Evolutionary conservation across 2,329 filamentous ascomycete species (phyloP).

Genomic region (Pseudogymnoascus sp.): DNA sequence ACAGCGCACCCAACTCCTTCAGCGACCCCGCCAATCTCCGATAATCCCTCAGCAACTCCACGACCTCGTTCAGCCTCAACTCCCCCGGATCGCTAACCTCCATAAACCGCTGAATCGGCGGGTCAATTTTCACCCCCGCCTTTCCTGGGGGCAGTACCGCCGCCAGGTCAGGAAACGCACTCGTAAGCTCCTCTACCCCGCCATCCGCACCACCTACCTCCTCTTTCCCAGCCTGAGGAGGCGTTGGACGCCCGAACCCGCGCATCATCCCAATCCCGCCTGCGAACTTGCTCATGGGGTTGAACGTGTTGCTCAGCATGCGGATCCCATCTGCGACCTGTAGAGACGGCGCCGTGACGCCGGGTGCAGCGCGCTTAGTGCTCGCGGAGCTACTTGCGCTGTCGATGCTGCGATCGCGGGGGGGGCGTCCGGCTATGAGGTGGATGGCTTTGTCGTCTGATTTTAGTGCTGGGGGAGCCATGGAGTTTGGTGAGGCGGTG

Average conservation of each 20-base stretch:
- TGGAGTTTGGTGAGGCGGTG: constrained; percentile 38
- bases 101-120: constrained; percentile 65
- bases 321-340: constrained; percentile 67
- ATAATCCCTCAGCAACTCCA: constrained; percentile 65
- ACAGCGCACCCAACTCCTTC: constrained; percentile 53
- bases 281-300: constrained; percentile 71
- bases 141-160: constrained; percentile 38
- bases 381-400: constrained; percentile 56
- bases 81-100: constrained; percentile 62
- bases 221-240: constrained; percentile 33
- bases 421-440: constrained; percentile 56
- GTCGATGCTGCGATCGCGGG: constrained; percentile 67
- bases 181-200: constrained; percentile 42
- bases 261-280: constrained; percentile 62
- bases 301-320: constrained; percentile 69
- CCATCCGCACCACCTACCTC: constrained; percentile 42
- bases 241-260: constrained; percentile 56
- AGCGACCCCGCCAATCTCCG: constrained; percentile 58
- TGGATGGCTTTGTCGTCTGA: constrained; percentile 60
- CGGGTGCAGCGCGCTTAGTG: constrained; percentile 24
- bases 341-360: constrained; percentile 12
- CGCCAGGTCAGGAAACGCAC: constrained; percentile 53
- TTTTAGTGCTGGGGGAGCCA: constrained; percentile 25
- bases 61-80: constrained; percentile 62
- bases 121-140: constrained; percentile 40